phyloP scores from a whole-genome alignment of 495 filamentous ascomycete genomes.

The Melanomma pulvis-pyrius region DNA sequence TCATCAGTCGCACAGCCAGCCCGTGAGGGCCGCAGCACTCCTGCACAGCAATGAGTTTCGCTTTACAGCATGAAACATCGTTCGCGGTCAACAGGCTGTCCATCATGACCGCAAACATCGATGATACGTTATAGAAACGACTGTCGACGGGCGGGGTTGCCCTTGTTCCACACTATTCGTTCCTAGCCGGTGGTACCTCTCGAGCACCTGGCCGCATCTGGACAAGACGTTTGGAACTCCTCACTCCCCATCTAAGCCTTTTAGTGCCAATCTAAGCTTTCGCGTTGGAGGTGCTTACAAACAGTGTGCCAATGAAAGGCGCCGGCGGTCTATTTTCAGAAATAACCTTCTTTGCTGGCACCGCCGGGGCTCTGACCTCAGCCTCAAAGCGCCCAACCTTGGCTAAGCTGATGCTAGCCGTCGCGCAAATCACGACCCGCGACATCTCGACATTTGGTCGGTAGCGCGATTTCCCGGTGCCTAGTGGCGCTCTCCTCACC shows the following conservation, averaged over 20 bases:
- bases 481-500: background rate
- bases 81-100: background rate
- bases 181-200: background rate
- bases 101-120: background rate
- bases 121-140: background rate
- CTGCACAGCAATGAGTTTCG: too few species aligned
- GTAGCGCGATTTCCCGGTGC: background rate
- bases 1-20: too few species aligned
- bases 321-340: slow-evolving; percentile 11
- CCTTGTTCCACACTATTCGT: background rate
- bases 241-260: slow-evolving; percentile 12
- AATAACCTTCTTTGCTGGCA: slow-evolving; percentile 9
- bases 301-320: slow-evolving; percentile 16
- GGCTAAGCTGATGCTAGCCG: background rate
- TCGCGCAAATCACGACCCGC: background rate
- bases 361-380: slow-evolving; percentile 8
- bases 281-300: slow-evolving; percentile 19
- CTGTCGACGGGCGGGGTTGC: background rate
- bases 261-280: slow-evolving; percentile 14
- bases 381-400: slow-evolving; percentile 19
- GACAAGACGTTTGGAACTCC: background rate
- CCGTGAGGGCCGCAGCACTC: too few species aligned
- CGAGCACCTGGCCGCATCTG: background rate
- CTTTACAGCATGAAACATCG: too few species aligned
- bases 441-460: background rate